phyloP scores from a whole-genome alignment of 495 filamentous ascomycete species.

The Sphaerosporella brunnea region DNA sequence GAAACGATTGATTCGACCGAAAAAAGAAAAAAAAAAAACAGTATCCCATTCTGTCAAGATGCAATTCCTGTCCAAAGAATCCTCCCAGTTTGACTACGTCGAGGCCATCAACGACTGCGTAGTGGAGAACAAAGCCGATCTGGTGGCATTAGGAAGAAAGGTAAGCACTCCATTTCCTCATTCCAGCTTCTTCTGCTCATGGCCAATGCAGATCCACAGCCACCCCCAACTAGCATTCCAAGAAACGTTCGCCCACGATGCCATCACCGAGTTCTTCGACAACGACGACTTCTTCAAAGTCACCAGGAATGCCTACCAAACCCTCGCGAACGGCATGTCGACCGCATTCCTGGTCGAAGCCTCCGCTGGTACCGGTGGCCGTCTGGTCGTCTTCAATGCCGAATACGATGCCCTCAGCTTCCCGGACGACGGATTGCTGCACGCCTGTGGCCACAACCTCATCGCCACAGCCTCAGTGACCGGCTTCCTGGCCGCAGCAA shows the following conservation, averaged over 20 bases:
- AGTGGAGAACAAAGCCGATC: background rate
- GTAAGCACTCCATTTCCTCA: background rate
- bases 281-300: constrained; percentile 16
- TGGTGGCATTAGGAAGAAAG: background rate
- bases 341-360: constrained; percentile 30
- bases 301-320: constrained; percentile 26
- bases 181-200: background rate
- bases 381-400: constrained; percentile 27
- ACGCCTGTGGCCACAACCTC: constrained; percentile 54
- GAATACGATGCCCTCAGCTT: constrained; percentile 29
- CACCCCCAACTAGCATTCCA: background rate
- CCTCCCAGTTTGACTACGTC: background rate
- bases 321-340: no score
- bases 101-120: background rate
- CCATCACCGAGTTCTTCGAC: background rate
- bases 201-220: background rate
- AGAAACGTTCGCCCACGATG: background rate
- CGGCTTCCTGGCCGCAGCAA: constrained; percentile 40
- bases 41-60: no score
- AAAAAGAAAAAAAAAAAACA: no score
- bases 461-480: constrained; percentile 46
- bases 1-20: no score
- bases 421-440: constrained; percentile 24
- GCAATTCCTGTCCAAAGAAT: no score
- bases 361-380: constrained; percentile 23